These are phyloP conservation scores for Penicillium sp. DNA, from an alignment of 2,329 filamentous ascomycete species.

Conservation along the genomic window DNA sequence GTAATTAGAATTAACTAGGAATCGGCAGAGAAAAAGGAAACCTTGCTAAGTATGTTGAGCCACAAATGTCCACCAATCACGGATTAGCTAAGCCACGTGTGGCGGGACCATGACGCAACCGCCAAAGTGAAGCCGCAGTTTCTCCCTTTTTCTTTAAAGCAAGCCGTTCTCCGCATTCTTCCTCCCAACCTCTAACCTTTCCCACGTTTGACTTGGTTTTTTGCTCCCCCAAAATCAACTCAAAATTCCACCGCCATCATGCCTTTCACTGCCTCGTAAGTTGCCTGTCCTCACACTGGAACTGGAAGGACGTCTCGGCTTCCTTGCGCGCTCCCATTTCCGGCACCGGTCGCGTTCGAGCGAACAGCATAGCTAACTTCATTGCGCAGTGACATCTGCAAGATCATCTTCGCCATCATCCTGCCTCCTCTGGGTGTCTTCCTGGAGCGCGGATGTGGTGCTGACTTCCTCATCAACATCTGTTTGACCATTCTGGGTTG, in stretches of 20 bases:
- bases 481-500: constrained; percentile 73
- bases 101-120: constrained; percentile 33
- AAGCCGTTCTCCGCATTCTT: constrained; percentile 13
- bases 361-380: neutral
- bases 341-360: neutral
- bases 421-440: constrained; percentile 89
- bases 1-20: neutral
- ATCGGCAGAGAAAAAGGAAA: neutral
- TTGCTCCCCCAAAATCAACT: neutral
- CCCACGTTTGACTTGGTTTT: neutral
- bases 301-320: neutral
- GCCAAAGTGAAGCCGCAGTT: constrained; percentile 49
- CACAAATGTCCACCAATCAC: neutral
- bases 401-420: constrained; percentile 83
- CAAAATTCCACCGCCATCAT: constrained; percentile 41
- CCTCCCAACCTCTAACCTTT: constrained; percentile 1
- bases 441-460: constrained; percentile 85
- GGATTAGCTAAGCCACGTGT: constrained; percentile 9
- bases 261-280: constrained; percentile 50
- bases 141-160: constrained; percentile 49
- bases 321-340: neutral
- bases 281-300: constrained; percentile 11
- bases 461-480: constrained; percentile 89
- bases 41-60: neutral
- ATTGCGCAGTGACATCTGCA: constrained; percentile 63